Conservation (phyloP, 768 basidiomycete species). For the Stropharia rugosoannulata region DNA sequence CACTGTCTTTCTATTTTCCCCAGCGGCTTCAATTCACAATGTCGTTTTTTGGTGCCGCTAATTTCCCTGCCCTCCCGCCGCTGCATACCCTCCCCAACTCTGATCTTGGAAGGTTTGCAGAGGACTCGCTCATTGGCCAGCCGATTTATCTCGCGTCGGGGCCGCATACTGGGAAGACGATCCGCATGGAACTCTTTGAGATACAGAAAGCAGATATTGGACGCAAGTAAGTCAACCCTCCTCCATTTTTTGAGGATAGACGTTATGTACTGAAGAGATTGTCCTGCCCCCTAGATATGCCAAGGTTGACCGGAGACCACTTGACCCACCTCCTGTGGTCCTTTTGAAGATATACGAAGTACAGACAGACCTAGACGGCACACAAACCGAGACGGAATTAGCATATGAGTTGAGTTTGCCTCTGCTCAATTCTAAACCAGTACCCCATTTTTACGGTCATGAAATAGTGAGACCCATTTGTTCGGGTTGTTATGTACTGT, state of each 20-base stretch:
- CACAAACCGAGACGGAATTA: slow-evolving; percentile 42
- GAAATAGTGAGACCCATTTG: slow-evolving; percentile 51
- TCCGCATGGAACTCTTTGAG: slow-evolving; percentile 55
- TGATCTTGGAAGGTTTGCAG: not conserved
- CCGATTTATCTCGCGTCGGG: slow-evolving; percentile 60
- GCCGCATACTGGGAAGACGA: slow-evolving; percentile 57
- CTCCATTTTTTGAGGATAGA: slow-evolving; percentile 7
- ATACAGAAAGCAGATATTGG: slow-evolving; percentile 66
- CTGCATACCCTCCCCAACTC: too few relatives aligned
- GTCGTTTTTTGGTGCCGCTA: too few relatives aligned
- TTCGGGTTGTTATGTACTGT: slow-evolving; percentile 75
- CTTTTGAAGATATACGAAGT: slow-evolving; percentile 49
- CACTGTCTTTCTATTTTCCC: too few relatives aligned
- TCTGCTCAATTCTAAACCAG: not conserved
- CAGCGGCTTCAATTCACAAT: too few relatives aligned
- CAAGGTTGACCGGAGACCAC: slow-evolving; percentile 59
- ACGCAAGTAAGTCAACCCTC: slow-evolving; percentile 47
- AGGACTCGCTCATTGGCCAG: slow-evolving; percentile 32
- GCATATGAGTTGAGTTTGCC: slow-evolving; percentile 44
- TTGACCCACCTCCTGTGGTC: slow-evolving; percentile 68
- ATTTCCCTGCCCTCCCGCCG: too few relatives aligned
- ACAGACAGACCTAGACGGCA: slow-evolving; percentile 35
- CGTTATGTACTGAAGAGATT: slow-evolving; percentile 1
- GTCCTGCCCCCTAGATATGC: slow-evolving; percentile 43
- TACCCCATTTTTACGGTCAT: not conserved